Conservation (phyloP, 805 yeast genomes). For the Kodamaea lidongshanica region DNA sequence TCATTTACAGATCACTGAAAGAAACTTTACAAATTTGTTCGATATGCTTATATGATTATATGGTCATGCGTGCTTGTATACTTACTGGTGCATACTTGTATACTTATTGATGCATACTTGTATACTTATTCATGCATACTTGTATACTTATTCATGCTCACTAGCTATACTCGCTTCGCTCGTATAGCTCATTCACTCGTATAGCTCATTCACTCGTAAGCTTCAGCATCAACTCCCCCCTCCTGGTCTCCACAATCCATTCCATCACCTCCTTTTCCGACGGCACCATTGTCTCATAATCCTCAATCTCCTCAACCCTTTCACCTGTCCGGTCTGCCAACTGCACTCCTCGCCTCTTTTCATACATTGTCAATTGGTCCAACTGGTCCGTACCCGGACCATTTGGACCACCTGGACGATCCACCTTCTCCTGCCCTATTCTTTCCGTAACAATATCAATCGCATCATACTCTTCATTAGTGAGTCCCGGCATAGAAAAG, state of each 20-base stretch:
- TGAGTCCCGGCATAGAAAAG: no score
- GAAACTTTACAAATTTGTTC: no score
- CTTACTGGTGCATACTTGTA: not conserved
- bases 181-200: no score
- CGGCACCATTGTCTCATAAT: slow-evolving; percentile 22
- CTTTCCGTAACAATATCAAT: slow-evolving; percentile 2
- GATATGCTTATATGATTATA: no score
- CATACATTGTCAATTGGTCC: slow-evolving; percentile 24
- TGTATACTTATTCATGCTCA: no score
- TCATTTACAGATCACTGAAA: no score
- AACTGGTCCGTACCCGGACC: not conserved
- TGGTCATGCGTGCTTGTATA: no score
- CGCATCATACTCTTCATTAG: no score
- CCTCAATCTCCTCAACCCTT: slow-evolving; percentile 14
- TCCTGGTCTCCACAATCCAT: slow-evolving; percentile 42
- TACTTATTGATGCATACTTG: not conserved
- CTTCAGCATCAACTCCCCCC: slow-evolving; percentile 36
- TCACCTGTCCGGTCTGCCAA: slow-evolving; percentile 9
- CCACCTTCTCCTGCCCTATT: slow-evolving; percentile 1
- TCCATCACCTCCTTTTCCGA: slow-evolving; percentile 35
- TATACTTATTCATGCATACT: not conserved
- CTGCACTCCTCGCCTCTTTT: slow-evolving; percentile 20
- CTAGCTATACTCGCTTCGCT: no score
- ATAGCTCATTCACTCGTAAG: no score
- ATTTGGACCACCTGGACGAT: not conserved